Evolutionary conservation across 495 filamentous ascomycete species (phyloP).

Genomic region (Cladorrhinum samala): DNA sequence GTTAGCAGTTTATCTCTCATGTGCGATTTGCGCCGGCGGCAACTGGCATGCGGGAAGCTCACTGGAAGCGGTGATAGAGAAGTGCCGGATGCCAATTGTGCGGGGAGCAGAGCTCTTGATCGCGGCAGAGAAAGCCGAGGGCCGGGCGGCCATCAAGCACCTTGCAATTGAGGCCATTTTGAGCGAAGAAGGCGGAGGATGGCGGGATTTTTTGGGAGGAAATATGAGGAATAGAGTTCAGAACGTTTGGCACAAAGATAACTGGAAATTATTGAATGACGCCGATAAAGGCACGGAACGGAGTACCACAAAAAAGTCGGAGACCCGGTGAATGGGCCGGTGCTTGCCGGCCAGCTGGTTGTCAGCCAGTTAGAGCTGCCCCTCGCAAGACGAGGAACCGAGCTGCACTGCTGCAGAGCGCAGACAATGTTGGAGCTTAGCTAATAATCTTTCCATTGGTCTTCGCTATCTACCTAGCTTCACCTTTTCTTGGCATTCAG

Average conservation of each 20-base stretch:
- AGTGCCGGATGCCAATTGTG: conserved; percentile 30
- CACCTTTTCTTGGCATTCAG: no score
- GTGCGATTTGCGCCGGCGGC: not conserved
- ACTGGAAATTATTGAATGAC: conserved; percentile 12
- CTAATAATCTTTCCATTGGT: conserved; percentile 5
- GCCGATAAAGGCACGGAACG: conserved; percentile 4
- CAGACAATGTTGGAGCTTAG: conserved; percentile 2
- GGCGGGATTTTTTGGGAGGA: not conserved
- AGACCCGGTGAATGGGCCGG: conserved; percentile 7
- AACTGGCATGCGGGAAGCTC: conserved; percentile 15
- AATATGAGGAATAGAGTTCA: conserved; percentile 4
- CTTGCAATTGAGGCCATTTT: conserved; percentile 46
- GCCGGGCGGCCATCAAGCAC: conserved; percentile 39
- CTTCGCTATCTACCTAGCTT: no score
- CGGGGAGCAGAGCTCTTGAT: conserved; percentile 27
- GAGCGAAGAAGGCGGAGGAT: not conserved
- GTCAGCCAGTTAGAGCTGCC: conserved; percentile 2
- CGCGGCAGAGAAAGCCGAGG: conserved; percentile 33
- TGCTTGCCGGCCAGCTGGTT: conserved; percentile 12
- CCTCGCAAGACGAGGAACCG: conserved; percentile 5
- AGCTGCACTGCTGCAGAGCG: conserved; percentile 10
- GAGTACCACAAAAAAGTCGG: not conserved
- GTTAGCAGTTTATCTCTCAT: conserved; percentile 2
- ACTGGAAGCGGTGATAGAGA: conserved; percentile 41
- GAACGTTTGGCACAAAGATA: not conserved